These are phyloP conservation scores for Niebla homalea DNA, from an alignment of 495 filamentous ascomycete species.

Conservation along the genomic window DNA sequence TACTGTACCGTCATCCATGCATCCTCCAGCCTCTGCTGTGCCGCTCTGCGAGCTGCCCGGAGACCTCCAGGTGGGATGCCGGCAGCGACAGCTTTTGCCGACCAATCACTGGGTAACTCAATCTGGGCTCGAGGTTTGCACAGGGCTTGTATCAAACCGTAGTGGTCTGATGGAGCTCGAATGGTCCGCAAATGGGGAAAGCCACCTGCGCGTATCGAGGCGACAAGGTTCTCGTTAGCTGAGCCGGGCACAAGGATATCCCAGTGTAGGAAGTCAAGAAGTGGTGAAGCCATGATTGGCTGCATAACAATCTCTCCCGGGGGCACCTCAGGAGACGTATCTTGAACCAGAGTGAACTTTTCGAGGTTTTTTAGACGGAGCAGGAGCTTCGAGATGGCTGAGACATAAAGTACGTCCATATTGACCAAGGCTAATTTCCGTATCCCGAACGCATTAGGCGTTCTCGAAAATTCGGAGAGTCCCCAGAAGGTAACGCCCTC, in stretches of 20 bases:
- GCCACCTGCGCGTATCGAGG: conserved; percentile 51
- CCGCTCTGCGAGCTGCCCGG: conserved; percentile 36
- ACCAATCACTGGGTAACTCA: conserved; percentile 34
- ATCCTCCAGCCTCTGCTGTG: conserved; percentile 43
- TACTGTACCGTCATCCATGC: conserved; percentile 39
- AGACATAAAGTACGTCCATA: conserved; percentile 49
- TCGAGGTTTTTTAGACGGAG: conserved; percentile 48
- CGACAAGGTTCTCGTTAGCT: conserved; percentile 60
- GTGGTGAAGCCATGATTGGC: conserved; percentile 55
- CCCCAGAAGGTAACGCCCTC: conserved; percentile 65
- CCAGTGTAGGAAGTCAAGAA: conserved; percentile 65
- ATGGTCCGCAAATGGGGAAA: conserved; percentile 59
- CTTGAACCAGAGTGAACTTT: conserved; percentile 59
- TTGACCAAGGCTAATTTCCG: conserved; percentile 51
- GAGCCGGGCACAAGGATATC: conserved; percentile 46
- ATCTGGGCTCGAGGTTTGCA: conserved; percentile 48
- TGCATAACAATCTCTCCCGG: conserved; percentile 43
- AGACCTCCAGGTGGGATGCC: conserved; percentile 30
- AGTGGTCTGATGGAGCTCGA: conserved; percentile 60
- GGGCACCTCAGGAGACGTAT: conserved; percentile 39
- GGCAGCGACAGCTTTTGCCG: conserved; percentile 18
- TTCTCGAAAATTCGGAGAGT: conserved; percentile 58
- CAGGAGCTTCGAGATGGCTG: conserved; percentile 63
- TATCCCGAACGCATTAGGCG: conserved; percentile 40
- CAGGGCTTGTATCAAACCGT: conserved; percentile 57